These are phyloP conservation scores for Mycena metata DNA, from an alignment of 768 basidiomycete genomes.

Conservation along the genomic window DNA sequence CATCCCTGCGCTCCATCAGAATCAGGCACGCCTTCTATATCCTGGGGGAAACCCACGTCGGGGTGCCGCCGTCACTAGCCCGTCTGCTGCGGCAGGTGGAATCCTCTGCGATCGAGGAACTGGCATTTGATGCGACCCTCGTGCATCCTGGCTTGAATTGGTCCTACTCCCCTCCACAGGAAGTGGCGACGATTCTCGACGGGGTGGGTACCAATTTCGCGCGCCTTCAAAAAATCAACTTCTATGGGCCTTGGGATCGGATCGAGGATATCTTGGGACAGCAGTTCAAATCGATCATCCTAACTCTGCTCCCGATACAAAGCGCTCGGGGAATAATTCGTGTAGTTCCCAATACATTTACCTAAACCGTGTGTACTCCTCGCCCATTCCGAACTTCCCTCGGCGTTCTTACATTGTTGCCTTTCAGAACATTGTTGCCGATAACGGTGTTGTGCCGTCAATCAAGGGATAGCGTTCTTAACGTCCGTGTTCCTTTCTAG, in stretches of 20 bases:
- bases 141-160: background rate
- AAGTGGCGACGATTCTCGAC: conserved; percentile 19
- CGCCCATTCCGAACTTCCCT: background rate
- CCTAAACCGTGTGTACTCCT: background rate
- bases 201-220: background rate
- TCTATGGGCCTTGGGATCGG: conserved; percentile 26
- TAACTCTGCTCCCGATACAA: conserved; percentile 11
- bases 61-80: background rate
- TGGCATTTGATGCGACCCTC: conserved; percentile 1
- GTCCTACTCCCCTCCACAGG: background rate
- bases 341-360: background rate
- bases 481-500: too few relatives aligned
- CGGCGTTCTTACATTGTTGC: too few relatives aligned
- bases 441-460: too few relatives aligned
- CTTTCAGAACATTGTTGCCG: too few relatives aligned
- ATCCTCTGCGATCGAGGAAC: conserved; percentile 14
- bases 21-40: conserved; percentile 14
- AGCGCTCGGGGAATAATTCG: background rate
- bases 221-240: conserved; percentile 9
- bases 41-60: background rate
- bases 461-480: too few relatives aligned
- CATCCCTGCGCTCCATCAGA: conserved; percentile 3
- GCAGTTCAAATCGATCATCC: conserved; percentile 12
- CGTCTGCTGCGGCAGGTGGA: background rate
- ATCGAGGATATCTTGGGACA: conserved; percentile 9